phyloP scores from a whole-genome alignment of 768 basidiomycete genomes.

The Austroboletus eburneus region DNA sequence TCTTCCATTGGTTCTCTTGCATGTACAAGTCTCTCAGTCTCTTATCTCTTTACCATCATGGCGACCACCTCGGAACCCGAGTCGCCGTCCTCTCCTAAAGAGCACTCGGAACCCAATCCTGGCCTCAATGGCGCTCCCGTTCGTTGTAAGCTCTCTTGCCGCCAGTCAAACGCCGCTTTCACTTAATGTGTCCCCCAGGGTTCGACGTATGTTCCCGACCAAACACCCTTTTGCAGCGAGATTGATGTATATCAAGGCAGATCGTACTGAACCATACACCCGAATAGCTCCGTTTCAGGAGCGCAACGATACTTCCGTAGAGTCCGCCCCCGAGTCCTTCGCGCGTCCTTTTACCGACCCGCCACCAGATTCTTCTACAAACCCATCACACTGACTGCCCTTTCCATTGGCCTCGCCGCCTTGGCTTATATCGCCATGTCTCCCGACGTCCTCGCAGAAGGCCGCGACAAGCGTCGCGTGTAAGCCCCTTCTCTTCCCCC shows the following conservation, averaged over 20 bases:
- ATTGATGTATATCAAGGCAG: slow-evolving; percentile 48
- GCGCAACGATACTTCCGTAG: slow-evolving; percentile 75
- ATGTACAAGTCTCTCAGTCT: too few relatives aligned
- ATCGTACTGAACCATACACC: slow-evolving; percentile 81
- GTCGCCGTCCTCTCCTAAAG: slow-evolving; percentile 42
- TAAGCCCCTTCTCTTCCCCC: slow-evolving; percentile 34
- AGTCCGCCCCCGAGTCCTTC: slow-evolving; percentile 42
- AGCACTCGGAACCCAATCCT: slow-evolving; percentile 67
- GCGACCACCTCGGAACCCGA: slow-evolving; percentile 20
- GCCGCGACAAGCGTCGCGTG: slow-evolving; percentile 76
- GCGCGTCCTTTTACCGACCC: slow-evolving; percentile 2
- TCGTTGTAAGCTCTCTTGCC: slow-evolving; percentile 56
- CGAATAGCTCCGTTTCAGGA: slow-evolving; percentile 82
- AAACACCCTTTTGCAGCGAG: slow-evolving; percentile 8
- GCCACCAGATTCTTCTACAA: slow-evolving; percentile 78
- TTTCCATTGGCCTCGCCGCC: slow-evolving; percentile 59
- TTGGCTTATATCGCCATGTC: slow-evolving; percentile 82
- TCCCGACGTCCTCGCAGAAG: slow-evolving; percentile 81
- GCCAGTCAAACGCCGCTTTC: slow-evolving; percentile 1
- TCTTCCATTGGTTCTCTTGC: slow-evolving; percentile 2
- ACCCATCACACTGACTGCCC: slow-evolving; percentile 73
- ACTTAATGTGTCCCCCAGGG: slow-evolving; percentile 50
- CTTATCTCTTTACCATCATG: neutral
- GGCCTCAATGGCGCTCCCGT: slow-evolving; percentile 74
- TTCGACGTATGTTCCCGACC: slow-evolving; percentile 64